Percentiles rank a stretch among this genome's conserved stretches.
Conservation (phyloP, 2,329 filamentous ascomycete genomes). For the Fusarium guadeloupense region DNA sequence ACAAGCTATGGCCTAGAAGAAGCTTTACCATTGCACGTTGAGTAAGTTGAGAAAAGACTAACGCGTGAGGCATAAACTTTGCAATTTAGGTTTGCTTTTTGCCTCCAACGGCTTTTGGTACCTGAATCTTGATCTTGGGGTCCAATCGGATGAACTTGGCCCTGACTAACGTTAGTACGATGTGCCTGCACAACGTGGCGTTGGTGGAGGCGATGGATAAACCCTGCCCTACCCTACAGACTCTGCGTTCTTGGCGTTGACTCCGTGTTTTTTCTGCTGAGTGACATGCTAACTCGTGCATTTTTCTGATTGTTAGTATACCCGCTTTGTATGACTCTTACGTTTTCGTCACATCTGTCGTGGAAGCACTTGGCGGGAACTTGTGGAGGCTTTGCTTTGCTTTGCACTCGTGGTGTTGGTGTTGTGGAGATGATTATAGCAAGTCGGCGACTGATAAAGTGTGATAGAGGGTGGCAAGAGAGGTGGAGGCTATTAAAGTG, state of each 20-base stretch:
- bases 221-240: conserved; percentile 24
- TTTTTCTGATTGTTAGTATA: neutral
- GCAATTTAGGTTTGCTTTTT: conserved; percentile 1
- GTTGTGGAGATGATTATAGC: neutral
- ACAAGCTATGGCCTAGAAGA: conserved; percentile 14
- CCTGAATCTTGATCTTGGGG: neutral
- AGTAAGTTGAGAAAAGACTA: too few species aligned
- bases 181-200: conserved; percentile 37
- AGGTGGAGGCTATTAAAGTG: conserved; percentile 24
- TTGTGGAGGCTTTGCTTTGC: neutral
- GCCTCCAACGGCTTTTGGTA: conserved; percentile 21
- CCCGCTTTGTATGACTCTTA: neutral
- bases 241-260: neutral
- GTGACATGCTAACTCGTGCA: conserved; percentile 12
- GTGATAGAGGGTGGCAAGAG: neutral
- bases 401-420: conserved; percentile 1
- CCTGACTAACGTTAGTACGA: conserved; percentile 27
- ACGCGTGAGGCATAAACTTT: conserved; percentile 25
- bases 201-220: conserved; percentile 15
- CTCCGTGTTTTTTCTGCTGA: neutral
- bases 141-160: conserved; percentile 25
- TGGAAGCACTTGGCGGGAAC: neutral
- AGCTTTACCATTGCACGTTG: conserved; percentile 9
- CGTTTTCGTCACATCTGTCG: conserved; percentile 4
- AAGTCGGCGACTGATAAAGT: neutral